Evolutionary conservation across 108 stramenopile genomes (phyloP).

Genomic region (Schizochytrium sp.): DNA sequence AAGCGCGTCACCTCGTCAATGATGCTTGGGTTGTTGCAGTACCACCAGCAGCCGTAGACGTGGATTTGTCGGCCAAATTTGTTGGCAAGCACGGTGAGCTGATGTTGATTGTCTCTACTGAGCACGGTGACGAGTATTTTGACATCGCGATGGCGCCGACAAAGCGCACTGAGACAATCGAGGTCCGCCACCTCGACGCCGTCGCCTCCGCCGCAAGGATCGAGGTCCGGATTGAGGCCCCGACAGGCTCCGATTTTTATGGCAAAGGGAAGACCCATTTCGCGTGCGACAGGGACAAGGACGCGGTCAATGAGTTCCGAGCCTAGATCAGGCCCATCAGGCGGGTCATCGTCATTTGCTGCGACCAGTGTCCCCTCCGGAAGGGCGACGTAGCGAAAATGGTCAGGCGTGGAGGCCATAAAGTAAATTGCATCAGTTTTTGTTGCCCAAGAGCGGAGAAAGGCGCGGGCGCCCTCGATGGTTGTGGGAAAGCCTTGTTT

Average conservation of each 20-base stretch:
- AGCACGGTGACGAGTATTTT: constrained; percentile 77
- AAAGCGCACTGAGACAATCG: constrained; percentile 49
- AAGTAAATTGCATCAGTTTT: constrained; percentile 78
- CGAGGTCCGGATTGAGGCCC: constrained; percentile 57
- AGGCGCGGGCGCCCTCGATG: constrained; percentile 62
- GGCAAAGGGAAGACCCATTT: constrained; percentile 67
- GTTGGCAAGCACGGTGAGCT: constrained; percentile 67
- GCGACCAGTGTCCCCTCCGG: neutral
- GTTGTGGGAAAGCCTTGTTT: constrained; percentile 59
- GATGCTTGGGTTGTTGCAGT: constrained; percentile 77
- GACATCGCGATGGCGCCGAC: constrained; percentile 60
- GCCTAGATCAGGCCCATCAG: neutral
- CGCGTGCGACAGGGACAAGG: constrained; percentile 67
- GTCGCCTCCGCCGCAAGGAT: constrained; percentile 48
- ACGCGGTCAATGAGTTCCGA: constrained; percentile 67
- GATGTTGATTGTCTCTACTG: constrained; percentile 73
- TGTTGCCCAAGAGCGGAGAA: constrained; percentile 66
- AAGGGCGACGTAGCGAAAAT: constrained; percentile 47
- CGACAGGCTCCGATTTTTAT: constrained; percentile 78
- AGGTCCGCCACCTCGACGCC: constrained; percentile 72
- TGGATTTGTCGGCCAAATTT: constrained; percentile 77
- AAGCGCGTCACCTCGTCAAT: constrained; percentile 69
- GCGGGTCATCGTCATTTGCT: neutral
- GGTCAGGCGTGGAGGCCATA: constrained; percentile 81
- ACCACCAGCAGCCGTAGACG: constrained; percentile 81